These are phyloP conservation scores for Camellia oleifera DNA, from an alignment of 179 eudicot species.

Conservation along the genomic window DNA sequence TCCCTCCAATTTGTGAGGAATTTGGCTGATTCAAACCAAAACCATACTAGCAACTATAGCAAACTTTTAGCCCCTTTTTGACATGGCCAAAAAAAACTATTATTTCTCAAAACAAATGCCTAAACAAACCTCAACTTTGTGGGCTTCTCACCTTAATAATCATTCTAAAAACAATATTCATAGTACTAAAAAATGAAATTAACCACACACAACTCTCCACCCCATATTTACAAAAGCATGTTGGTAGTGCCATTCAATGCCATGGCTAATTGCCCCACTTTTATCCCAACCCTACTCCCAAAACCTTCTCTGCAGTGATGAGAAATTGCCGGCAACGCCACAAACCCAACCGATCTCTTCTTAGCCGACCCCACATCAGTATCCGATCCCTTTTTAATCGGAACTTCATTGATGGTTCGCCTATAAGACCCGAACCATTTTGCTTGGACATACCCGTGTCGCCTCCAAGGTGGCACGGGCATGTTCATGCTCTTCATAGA, in stretches of 20 bases:
- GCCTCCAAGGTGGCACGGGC: slow-evolving; percentile 79
- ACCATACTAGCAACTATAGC: too few relatives aligned
- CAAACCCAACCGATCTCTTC: slow-evolving; percentile 42
- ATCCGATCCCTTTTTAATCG: slow-evolving; percentile 5
- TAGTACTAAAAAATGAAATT: not conserved
- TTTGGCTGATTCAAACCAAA: not conserved
- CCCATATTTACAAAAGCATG: slow-evolving; percentile 6
- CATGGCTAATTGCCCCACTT: slow-evolving; percentile 48
- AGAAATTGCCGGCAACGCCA: slow-evolving; percentile 20
- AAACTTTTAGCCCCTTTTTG: too few relatives aligned
- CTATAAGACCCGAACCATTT: slow-evolving; percentile 59
- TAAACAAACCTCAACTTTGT: not conserved
- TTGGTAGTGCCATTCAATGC: slow-evolving; percentile 22
- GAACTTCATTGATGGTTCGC: slow-evolving; percentile 43
- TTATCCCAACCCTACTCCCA: slow-evolving; percentile 32
- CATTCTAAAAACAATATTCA: not conserved
- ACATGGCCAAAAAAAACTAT: too few relatives aligned
- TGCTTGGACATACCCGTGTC: slow-evolving; percentile 50
- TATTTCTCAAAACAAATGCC: not conserved
- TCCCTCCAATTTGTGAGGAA: not conserved
- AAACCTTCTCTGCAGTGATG: slow-evolving; percentile 42
- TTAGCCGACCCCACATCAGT: slow-evolving; percentile 10
- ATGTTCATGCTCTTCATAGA: slow-evolving; percentile 48
- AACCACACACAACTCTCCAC: not conserved
- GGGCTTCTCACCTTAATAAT: not conserved